Conservation (phyloP, 2,329 filamentous ascomycete species). For the Uncinocarpus reesii region DNA sequence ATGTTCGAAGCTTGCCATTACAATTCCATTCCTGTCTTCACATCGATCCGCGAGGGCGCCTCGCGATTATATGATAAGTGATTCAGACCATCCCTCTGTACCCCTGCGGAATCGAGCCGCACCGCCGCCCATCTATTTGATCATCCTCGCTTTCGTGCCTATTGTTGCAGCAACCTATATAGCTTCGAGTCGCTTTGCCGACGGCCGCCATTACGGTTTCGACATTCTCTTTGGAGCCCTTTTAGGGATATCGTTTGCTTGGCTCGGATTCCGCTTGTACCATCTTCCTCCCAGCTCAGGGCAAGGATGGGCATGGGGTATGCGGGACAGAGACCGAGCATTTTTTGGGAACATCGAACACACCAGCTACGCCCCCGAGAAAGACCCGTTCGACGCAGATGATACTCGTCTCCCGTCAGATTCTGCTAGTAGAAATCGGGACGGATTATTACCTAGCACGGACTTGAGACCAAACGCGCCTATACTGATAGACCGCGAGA, state of each 20-base stretch:
- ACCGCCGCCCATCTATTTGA: slow-evolving; percentile 69
- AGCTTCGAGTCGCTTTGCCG: slow-evolving; percentile 72
- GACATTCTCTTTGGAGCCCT: slow-evolving; percentile 79
- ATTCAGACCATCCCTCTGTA: slow-evolving; percentile 24
- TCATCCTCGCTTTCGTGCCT: slow-evolving; percentile 60
- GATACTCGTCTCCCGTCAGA: background rate
- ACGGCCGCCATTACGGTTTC: slow-evolving; percentile 85
- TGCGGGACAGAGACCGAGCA: slow-evolving; percentile 59
- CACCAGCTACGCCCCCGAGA: slow-evolving; percentile 21
- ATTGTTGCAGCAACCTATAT: slow-evolving; percentile 70
- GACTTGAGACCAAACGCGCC: background rate
- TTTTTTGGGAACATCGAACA: slow-evolving; percentile 42
- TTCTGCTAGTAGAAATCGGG: background rate
- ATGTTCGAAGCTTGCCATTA: slow-evolving; percentile 47
- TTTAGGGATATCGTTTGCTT: slow-evolving; percentile 61
- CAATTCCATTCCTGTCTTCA: slow-evolving; percentile 35
- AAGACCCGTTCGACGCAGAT: background rate
- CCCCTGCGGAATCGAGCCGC: slow-evolving; percentile 63
- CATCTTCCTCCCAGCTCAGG: slow-evolving; percentile 70
- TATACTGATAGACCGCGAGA: background rate
- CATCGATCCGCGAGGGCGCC: slow-evolving; percentile 2
- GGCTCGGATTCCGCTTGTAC: slow-evolving; percentile 74
- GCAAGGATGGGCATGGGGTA: slow-evolving; percentile 82
- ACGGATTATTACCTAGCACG: background rate
- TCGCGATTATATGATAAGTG: background rate